A percentile compares a stretch with the other conserved stretches of the same genome.
phyloP scores from a whole-genome alignment of 805 yeast genomes.

The Alloascoidea africana region DNA sequence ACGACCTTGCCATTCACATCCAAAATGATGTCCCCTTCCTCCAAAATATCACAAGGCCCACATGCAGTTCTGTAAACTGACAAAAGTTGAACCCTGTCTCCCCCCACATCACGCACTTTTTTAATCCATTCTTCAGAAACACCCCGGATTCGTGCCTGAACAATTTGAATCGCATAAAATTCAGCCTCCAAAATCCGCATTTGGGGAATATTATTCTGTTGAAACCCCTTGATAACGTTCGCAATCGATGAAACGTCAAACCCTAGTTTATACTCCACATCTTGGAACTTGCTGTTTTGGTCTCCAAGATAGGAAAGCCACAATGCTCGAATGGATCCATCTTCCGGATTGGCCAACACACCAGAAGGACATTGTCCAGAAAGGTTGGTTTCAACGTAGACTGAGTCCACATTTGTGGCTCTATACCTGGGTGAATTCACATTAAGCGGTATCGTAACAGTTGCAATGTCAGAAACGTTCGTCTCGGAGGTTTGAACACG shows the following conservation, averaged over 20 bases:
- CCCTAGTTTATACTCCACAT: constrained; percentile 57
- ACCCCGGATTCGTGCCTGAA: constrained; percentile 74
- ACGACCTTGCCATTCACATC: constrained; percentile 53
- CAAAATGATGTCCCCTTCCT: constrained; percentile 63
- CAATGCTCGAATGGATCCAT: constrained; percentile 69
- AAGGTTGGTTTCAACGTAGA: constrained; percentile 57
- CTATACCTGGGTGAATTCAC: constrained; percentile 65
- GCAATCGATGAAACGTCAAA: constrained; percentile 55
- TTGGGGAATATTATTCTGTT: constrained; percentile 30
- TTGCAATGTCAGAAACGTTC: constrained; percentile 59
- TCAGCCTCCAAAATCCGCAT: constrained; percentile 68
- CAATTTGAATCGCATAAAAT: constrained; percentile 48
- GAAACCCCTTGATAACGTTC: constrained; percentile 39
- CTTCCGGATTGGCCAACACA: constrained; percentile 54
- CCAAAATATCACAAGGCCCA: constrained; percentile 15
- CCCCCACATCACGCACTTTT: constrained; percentile 43
- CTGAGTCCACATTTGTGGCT: constrained; percentile 69
- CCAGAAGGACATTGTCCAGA: constrained; percentile 71
- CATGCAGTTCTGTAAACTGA: constrained; percentile 53
- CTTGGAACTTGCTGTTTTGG: constrained; percentile 37
- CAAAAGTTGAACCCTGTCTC: constrained; percentile 59
- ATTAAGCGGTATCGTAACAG: constrained; percentile 58
- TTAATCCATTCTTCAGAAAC: constrained; percentile 75
- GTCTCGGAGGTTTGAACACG: constrained; percentile 65
- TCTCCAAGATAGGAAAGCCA: constrained; percentile 84